Conservation (phyloP, 202 grass and related monocot species). For the Panicum hallii region DNA sequence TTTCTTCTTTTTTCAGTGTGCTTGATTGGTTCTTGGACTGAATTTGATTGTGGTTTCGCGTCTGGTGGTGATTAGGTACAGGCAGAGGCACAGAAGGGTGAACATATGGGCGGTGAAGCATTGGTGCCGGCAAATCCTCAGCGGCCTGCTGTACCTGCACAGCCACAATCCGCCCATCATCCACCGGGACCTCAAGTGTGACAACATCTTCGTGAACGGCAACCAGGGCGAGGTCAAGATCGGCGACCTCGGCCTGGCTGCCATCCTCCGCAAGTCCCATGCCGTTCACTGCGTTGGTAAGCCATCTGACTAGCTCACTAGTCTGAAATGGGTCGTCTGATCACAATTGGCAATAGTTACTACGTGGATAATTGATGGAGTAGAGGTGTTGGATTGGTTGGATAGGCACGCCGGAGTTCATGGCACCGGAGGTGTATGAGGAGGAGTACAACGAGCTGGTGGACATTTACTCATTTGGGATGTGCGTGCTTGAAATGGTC, state of each 20-base stretch:
- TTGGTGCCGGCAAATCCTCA: slow-evolving; percentile 94
- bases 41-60: slow-evolving; percentile 4
- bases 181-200: slow-evolving; percentile 97
- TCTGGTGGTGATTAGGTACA: slow-evolving; percentile 65
- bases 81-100: slow-evolving; percentile 75
- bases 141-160: slow-evolving; percentile 85
- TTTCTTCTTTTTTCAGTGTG: not conserved
- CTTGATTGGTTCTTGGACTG: slow-evolving; percentile 32
- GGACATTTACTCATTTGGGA: slow-evolving; percentile 96
- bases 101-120: slow-evolving; percentile 94
- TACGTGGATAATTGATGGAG: slow-evolving; percentile 33
- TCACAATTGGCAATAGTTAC: slow-evolving; percentile 19
- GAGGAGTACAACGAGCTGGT: slow-evolving; percentile 98
- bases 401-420: slow-evolving; percentile 92
- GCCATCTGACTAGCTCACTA: slow-evolving; percentile 13
- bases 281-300: slow-evolving; percentile 92
- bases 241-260: slow-evolving; percentile 91
- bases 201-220: slow-evolving; percentile 97
- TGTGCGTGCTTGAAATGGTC: slow-evolving; percentile 98
- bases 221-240: slow-evolving; percentile 98
- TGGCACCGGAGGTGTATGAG: slow-evolving; percentile 98
- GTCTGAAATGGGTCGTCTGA: not conserved
- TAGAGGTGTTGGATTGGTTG: slow-evolving; percentile 29
- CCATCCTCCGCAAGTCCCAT: slow-evolving; percentile 91
- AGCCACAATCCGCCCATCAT: slow-evolving; percentile 93